phyloP scores from a whole-genome alignment of 176 grass and related monocot genomes.

The Juncus inflexus region DNA sequence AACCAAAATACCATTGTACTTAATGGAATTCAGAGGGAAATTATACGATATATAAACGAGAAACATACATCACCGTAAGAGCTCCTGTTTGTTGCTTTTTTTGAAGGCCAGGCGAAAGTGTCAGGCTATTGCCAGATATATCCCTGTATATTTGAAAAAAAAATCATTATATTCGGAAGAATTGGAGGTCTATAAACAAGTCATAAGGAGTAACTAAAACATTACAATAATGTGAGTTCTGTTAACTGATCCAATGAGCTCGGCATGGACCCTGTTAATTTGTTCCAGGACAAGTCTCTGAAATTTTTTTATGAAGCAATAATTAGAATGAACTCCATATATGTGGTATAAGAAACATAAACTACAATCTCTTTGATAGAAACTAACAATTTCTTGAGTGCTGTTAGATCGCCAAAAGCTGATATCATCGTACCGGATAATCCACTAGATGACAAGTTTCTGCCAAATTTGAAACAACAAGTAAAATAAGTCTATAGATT shows the following conservation, averaged over 20 bases:
- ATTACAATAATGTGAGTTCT: conserved; percentile 39
- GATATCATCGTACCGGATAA: conserved; percentile 25
- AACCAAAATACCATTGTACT: background rate
- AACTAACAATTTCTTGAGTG: background rate
- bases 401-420: background rate
- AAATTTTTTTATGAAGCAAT: background rate
- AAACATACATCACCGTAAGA: conserved; percentile 39
- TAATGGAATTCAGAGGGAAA: background rate
- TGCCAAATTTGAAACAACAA: background rate
- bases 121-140: conserved; percentile 33
- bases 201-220: background rate
- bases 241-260: conserved; percentile 30
- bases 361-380: background rate
- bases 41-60: background rate
- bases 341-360: background rate
- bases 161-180: background rate
- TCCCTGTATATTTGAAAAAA: conserved; percentile 18
- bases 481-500: no score
- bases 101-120: conserved; percentile 35
- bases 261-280: conserved; percentile 39
- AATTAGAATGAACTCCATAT: background rate
- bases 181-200: background rate
- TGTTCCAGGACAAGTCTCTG: conserved; percentile 50
- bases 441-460: conserved; percentile 10
- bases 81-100: conserved; percentile 24